Evolutionary conservation across 1,284 basidiomycete genomes (phyloP).

Genomic region (Cystobasidium pallidum): DNA sequence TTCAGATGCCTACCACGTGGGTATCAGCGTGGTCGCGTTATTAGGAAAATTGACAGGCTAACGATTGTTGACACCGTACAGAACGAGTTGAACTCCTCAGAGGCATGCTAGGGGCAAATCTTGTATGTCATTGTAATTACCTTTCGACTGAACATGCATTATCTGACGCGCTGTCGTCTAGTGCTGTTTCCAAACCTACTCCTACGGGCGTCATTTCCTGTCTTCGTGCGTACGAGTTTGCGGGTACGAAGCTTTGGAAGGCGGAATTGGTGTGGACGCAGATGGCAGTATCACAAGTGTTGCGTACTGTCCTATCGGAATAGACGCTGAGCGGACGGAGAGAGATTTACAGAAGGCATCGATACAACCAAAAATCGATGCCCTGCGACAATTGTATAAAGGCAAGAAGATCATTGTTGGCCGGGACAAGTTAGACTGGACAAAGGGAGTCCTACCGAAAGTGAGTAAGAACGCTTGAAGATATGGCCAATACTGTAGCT

Average conservation of each 20-base stretch:
- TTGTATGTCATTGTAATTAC: conserved; percentile 73
- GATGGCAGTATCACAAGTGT: conserved; percentile 85
- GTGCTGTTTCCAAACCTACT: conserved; percentile 71
- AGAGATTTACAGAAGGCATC: conserved; percentile 78
- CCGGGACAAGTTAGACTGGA: conserved; percentile 97
- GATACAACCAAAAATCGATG: conserved; percentile 84
- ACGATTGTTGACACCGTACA: conserved; percentile 49
- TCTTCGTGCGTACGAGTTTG: conserved; percentile 94
- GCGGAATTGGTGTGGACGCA: conserved; percentile 75
- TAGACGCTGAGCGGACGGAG: conserved; percentile 88
- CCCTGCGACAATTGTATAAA: conserved; percentile 81
- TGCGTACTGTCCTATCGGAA: conserved; percentile 93
- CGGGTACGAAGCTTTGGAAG: conserved; percentile 83
- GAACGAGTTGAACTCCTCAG: conserved; percentile 90
- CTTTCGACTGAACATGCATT: conserved; percentile 51
- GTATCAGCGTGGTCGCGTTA: conserved; percentile 50
- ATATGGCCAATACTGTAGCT: not conserved
- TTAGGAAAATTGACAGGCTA: conserved; percentile 20
- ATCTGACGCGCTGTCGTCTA: not conserved
- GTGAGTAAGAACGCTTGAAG: conserved; percentile 55
- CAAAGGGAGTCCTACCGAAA: conserved; percentile 97
- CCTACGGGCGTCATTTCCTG: conserved; percentile 92
- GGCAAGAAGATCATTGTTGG: conserved; percentile 99
- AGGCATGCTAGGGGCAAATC: conserved; percentile 96
- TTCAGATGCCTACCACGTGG: conserved; percentile 87